Evolutionary conservation across 345 rosid species (phyloP).

Genomic region (Citrus sp.): DNA sequence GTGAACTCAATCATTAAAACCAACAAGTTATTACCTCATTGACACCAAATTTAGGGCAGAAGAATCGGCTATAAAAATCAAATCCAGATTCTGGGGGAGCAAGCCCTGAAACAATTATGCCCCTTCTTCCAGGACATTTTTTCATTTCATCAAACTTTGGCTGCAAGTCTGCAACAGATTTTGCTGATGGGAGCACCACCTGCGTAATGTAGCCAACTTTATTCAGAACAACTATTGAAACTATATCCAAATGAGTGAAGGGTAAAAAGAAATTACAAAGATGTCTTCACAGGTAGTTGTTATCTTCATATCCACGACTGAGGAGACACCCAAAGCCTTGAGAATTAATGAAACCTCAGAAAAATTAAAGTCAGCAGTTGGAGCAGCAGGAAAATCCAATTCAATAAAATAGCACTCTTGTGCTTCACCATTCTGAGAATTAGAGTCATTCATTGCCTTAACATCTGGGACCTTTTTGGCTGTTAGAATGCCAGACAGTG

Average conservation of each 20-base stretch:
- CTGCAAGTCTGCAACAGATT: constrained; percentile 47
- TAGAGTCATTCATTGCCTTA: constrained; percentile 9
- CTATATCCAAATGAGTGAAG: not conserved
- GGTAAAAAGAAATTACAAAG: constrained; percentile 36
- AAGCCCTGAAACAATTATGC: constrained; percentile 54
- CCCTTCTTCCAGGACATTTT: constrained; percentile 48
- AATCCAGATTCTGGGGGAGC: constrained; percentile 56
- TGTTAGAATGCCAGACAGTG: constrained; percentile 59
- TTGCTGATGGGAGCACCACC: constrained; percentile 63
- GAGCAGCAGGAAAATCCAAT: constrained; percentile 49
- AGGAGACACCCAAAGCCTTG: constrained; percentile 48
- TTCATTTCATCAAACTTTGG: constrained; percentile 49
- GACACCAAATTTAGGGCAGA: constrained; percentile 60
- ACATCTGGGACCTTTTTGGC: constrained; percentile 49
- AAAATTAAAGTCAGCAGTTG: constrained; percentile 32
- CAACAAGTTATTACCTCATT: constrained; percentile 45
- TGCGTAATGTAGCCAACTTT: constrained; percentile 13
- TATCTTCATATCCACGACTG: constrained; percentile 50
- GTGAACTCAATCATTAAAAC: not conserved
- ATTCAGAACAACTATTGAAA: not conserved
- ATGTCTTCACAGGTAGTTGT: constrained; percentile 33
- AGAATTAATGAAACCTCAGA: constrained; percentile 28
- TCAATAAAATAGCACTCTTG: constrained; percentile 39
- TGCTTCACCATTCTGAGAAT: constrained; percentile 29
- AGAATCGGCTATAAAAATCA: constrained; percentile 66